phyloP scores from a whole-genome alignment of 2,329 filamentous ascomycete genomes.

The Fusarium scirpi region DNA sequence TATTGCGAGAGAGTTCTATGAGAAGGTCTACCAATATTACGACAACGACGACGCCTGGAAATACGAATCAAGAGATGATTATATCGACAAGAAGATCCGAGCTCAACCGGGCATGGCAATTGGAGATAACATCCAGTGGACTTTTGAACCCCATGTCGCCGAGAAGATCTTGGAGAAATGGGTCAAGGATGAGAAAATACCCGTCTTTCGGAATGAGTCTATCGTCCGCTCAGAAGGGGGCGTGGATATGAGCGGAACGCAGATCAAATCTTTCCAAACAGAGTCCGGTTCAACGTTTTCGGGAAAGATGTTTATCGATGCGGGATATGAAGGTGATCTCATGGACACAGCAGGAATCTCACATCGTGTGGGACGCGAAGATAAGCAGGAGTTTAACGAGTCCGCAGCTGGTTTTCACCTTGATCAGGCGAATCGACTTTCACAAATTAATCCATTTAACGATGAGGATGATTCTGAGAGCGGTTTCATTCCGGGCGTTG shows the following conservation, averaged over 20 bases:
- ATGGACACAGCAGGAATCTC: slow-evolving; percentile 38
- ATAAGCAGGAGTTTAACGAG: slow-evolving; percentile 26
- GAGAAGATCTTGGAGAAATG: slow-evolving; percentile 33
- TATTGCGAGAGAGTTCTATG: slow-evolving; percentile 37
- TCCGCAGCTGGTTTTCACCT: slow-evolving; percentile 28
- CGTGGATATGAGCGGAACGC: slow-evolving; percentile 12
- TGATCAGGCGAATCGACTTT: slow-evolving; percentile 1
- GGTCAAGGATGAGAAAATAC: slow-evolving; percentile 34
- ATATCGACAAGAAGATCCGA: slow-evolving; percentile 20
- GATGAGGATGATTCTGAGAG: slow-evolving; percentile 9
- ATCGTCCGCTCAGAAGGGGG: slow-evolving; percentile 14
- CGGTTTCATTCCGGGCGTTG: slow-evolving; percentile 21
- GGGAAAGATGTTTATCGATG: slow-evolving; percentile 37
- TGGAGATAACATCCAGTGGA: slow-evolving; percentile 36
- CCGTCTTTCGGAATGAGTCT: slow-evolving; percentile 30
- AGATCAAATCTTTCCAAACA: slow-evolving; percentile 28
- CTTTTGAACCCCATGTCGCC: slow-evolving; percentile 36
- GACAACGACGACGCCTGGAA: slow-evolving; percentile 2
- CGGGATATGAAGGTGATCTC: slow-evolving; percentile 37
- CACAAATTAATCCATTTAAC: slow-evolving; percentile 18
- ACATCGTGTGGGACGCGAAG: slow-evolving; percentile 31
- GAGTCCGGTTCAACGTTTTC: slow-evolving; percentile 16
- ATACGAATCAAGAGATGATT: slow-evolving; percentile 23
- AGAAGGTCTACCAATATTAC: slow-evolving; percentile 31
- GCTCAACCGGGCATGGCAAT: slow-evolving; percentile 37